phyloP scores from a whole-genome alignment of 257 asterid genomes.

The Solanum etuberosum region DNA sequence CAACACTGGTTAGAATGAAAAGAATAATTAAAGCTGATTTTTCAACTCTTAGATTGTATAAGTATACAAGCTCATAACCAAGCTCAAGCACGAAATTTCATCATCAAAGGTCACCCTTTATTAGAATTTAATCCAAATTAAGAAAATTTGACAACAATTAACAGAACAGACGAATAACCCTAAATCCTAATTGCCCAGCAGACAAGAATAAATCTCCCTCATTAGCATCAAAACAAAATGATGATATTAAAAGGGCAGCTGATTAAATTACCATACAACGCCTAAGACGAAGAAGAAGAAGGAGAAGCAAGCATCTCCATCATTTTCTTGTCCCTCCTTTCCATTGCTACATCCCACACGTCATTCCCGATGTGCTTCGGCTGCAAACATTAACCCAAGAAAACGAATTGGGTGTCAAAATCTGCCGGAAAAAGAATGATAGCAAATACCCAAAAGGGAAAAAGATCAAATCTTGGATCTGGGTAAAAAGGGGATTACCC shows the following conservation, averaged over 20 bases:
- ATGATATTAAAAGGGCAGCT: neutral
- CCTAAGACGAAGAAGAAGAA: constrained; percentile 23
- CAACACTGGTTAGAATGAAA: neutral
- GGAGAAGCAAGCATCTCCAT: constrained; percentile 49
- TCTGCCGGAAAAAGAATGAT: neutral
- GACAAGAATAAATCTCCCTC: neutral
- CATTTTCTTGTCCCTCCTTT: constrained; percentile 82
- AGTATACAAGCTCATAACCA: neutral
- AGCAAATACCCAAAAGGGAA: neutral
- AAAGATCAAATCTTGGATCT: neutral
- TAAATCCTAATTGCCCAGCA: neutral
- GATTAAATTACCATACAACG: neutral
- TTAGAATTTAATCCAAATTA: neutral
- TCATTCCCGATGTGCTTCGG: constrained; percentile 94
- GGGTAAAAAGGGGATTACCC: constrained; percentile 21
- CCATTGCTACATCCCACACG: constrained; percentile 81
- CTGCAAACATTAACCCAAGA: constrained; percentile 18
- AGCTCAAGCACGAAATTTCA: neutral
- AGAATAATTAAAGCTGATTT: neutral
- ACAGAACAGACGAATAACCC: neutral
- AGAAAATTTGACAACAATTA: neutral
- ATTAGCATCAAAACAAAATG: neutral
- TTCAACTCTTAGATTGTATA: neutral
- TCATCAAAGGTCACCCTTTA: neutral
- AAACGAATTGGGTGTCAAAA: neutral